Evolutionary conservation across 352 stramenopile genomes (phyloP).

Genomic region (Aphanomyces cochlioides): DNA sequence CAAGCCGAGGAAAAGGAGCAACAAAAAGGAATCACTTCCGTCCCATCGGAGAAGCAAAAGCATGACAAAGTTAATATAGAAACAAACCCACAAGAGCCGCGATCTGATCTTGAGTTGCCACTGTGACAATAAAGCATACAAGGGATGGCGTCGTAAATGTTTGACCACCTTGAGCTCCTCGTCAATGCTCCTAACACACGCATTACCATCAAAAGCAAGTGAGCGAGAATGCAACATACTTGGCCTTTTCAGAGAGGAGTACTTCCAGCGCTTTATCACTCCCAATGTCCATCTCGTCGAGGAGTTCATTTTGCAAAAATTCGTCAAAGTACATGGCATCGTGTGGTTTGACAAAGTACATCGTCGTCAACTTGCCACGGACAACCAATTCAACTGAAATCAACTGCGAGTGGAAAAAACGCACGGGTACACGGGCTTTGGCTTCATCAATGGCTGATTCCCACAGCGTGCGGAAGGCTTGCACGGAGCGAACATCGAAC

Average conservation of each 20-base stretch:
- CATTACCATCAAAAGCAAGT: background rate
- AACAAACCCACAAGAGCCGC: conserved; percentile 19
- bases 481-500: conserved; percentile 25
- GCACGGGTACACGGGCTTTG: conserved; percentile 10
- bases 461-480: conserved; percentile 26
- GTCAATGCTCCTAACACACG: conserved; percentile 20
- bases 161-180: conserved; percentile 29
- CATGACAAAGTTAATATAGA: conserved; percentile 32
- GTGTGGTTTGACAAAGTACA: conserved; percentile 30
- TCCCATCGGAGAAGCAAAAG: conserved; percentile 14
- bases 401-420: conserved; percentile 27
- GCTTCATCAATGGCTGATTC: conserved; percentile 6
- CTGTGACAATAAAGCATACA: conserved; percentile 16
- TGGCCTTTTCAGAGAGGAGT: conserved; percentile 13
- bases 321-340: conserved; percentile 32
- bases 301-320: conserved; percentile 25
- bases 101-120: conserved; percentile 22
- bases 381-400: conserved; percentile 25
- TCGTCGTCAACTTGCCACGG: conserved; percentile 4
- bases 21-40: background rate
- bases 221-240: conserved; percentile 2
- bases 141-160: conserved; percentile 8
- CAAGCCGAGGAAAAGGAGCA: conserved; percentile 12
- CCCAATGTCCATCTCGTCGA: conserved; percentile 30
- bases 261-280: conserved; percentile 27